A percentile compares a stretch with the other conserved stretches of the same genome.
phyloP scores from a whole-genome alignment of 805 yeast species.

The Candida chauliodis region DNA sequence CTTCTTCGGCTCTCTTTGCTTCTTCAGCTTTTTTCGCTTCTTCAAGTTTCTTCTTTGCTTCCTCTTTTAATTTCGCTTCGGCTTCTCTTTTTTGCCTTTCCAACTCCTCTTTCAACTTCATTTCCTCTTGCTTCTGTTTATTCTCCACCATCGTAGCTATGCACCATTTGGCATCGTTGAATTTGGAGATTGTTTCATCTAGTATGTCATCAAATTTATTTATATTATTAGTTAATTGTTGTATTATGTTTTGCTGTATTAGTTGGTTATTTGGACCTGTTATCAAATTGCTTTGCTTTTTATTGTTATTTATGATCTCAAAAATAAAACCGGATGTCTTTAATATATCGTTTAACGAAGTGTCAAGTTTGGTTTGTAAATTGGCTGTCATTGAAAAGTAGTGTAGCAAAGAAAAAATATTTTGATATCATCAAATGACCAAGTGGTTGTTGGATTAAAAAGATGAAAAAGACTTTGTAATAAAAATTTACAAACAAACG shows the following conservation, averaged over 20 bases:
- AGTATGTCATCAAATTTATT: slow-evolving; percentile 37
- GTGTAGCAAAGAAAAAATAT: not conserved
- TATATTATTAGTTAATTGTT: slow-evolving; percentile 32
- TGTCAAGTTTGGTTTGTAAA: slow-evolving; percentile 36
- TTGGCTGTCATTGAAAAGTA: slow-evolving; percentile 18
- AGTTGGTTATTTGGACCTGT: slow-evolving; percentile 42
- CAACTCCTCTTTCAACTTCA: slow-evolving; percentile 32
- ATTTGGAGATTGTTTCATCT: slow-evolving; percentile 40
- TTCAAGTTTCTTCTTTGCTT: slow-evolving; percentile 14
- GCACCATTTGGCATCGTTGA: slow-evolving; percentile 44
- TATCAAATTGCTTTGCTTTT: slow-evolving; percentile 36
- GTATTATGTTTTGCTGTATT: slow-evolving; percentile 33
- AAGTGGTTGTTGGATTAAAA: too few relatives aligned
- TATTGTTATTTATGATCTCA: slow-evolving; percentile 39
- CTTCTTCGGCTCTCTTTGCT: slow-evolving; percentile 15
- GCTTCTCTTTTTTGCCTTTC: slow-evolving; percentile 28
- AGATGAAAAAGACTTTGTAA: too few relatives aligned
- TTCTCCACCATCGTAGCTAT: slow-evolving; percentile 39
- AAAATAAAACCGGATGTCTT: slow-evolving; percentile 42
- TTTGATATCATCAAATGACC: too few relatives aligned
- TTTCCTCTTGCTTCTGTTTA: slow-evolving; percentile 39
- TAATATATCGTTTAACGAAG: slow-evolving; percentile 38
- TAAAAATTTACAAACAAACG: too few relatives aligned
- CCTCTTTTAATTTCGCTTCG: slow-evolving; percentile 19
- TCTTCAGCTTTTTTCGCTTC: slow-evolving; percentile 15